These are phyloP conservation scores for Euphrasia arctica DNA, from an alignment of 305 asterid genomes.

Conservation along the genomic window DNA sequence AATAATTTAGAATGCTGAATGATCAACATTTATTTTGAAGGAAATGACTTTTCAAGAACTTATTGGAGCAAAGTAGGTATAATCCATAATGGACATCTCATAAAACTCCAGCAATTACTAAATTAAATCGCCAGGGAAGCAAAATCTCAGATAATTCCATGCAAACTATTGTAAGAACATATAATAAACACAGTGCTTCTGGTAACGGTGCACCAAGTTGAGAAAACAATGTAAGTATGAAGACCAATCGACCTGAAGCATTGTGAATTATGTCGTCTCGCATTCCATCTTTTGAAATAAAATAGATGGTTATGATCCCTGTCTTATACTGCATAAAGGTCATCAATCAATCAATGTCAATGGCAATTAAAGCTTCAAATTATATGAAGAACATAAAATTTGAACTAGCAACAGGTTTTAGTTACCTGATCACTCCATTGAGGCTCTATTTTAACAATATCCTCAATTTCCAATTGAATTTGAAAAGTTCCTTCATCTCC, in stretches of 20 bases:
- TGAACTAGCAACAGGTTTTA: slow-evolving; percentile 17
- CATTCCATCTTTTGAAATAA: slow-evolving; percentile 41
- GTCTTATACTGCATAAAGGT: slow-evolving; percentile 41
- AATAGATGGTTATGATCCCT: slow-evolving; percentile 49
- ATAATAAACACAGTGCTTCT: slow-evolving; percentile 4
- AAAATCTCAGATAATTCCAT: slow-evolving; percentile 10
- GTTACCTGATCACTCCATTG: slow-evolving; percentile 65
- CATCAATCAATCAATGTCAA: slow-evolving; percentile 12
- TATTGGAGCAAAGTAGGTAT: slow-evolving; percentile 8
- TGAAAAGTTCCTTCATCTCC: slow-evolving; percentile 37
- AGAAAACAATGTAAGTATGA: slow-evolving; percentile 24
- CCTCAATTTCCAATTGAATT: slow-evolving; percentile 62
- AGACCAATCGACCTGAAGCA: slow-evolving; percentile 50
- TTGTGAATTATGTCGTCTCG: slow-evolving; percentile 30
- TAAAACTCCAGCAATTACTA: slow-evolving; percentile 15
- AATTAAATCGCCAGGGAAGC: background rate
- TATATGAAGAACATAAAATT: slow-evolving; percentile 20
- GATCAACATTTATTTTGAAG: slow-evolving; percentile 14
- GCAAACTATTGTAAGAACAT: slow-evolving; percentile 7
- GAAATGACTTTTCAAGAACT: slow-evolving; percentile 24
- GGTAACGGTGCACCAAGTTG: slow-evolving; percentile 11
- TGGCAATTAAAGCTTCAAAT: slow-evolving; percentile 26
- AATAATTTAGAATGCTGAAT: slow-evolving; percentile 11
- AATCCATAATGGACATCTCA: slow-evolving; percentile 18
- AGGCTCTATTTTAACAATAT: slow-evolving; percentile 64